phyloP scores from a whole-genome alignment of 176 grass and related monocot genomes.

The Eragrostis nindensis region DNA sequence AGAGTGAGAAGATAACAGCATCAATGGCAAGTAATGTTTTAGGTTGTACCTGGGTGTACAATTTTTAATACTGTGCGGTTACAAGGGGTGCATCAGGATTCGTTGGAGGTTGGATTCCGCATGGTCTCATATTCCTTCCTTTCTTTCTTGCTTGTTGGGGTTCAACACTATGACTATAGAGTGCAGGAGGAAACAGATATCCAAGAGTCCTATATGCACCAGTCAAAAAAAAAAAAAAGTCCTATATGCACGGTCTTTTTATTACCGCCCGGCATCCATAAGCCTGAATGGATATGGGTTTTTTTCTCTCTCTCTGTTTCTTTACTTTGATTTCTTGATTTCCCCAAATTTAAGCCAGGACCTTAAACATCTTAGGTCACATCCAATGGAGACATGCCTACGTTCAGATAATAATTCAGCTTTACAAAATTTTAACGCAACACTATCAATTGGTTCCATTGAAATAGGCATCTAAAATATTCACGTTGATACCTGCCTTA shows the following conservation, averaged over 20 bases:
- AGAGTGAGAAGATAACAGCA: constrained; percentile 11
- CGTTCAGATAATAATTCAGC: background rate
- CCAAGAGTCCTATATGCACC: too few species aligned
- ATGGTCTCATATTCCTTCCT: background rate
- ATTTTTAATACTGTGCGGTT: background rate
- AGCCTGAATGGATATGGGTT: background rate
- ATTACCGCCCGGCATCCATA: background rate
- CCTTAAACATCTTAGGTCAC: constrained; percentile 2
- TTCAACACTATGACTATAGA: too few species aligned
- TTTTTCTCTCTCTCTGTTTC: background rate
- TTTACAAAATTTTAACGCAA: background rate
- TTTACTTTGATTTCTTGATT: background rate
- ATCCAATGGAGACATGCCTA: background rate
- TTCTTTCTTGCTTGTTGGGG: background rate
- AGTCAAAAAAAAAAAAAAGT: too few species aligned
- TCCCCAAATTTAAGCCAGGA: background rate
- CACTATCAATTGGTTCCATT: background rate
- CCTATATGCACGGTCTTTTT: background rate
- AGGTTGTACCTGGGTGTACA: constrained; percentile 7
- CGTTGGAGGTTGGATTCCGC: background rate
- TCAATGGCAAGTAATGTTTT: background rate
- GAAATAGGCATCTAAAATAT: background rate
- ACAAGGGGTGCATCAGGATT: background rate
- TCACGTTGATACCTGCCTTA: background rate
- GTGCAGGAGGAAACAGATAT: too few species aligned